Evolutionary conservation across 306 rosid genomes (phyloP).

Genomic region (Luffa aegyptiaca): DNA sequence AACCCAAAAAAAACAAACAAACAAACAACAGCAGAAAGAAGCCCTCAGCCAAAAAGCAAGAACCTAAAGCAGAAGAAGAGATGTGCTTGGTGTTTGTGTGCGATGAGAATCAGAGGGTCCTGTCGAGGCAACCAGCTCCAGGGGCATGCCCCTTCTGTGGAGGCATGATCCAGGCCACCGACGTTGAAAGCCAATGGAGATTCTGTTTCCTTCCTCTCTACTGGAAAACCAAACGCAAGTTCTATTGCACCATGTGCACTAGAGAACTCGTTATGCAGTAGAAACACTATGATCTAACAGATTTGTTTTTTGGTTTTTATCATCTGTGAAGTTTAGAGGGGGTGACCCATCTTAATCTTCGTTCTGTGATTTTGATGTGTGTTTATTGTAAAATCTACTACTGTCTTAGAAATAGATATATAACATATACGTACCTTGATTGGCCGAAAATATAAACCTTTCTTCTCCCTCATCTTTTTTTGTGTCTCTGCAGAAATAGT

Average conservation of each 20-base stretch:
- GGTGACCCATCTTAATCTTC: not conserved
- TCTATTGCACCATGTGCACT: slow-evolving; percentile 47
- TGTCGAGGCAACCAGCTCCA: slow-evolving; percentile 59
- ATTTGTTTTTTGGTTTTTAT: not conserved
- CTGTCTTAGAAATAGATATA: not conserved
- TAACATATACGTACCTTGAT: not conserved
- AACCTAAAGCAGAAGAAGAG: not conserved
- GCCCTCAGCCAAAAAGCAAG: not conserved
- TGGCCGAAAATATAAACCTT: not conserved
- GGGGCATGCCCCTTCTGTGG: slow-evolving; percentile 79
- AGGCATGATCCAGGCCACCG: slow-evolving; percentile 67
- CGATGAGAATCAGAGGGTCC: slow-evolving; percentile 52
- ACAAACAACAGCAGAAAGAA: not conserved
- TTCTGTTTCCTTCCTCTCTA: slow-evolving; percentile 63
- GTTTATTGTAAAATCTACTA: not conserved
- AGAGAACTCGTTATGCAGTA: slow-evolving; percentile 28
- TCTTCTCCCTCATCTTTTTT: not conserved
- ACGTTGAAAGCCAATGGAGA: slow-evolving; percentile 50
- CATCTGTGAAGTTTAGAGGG: not conserved
- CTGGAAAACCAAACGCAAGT: slow-evolving; percentile 49
- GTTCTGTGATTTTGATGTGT: not conserved
- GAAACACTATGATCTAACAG: not conserved
- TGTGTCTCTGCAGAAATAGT: not conserved
- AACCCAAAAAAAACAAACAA: not conserved
- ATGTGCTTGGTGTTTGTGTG: slow-evolving; percentile 92